Evolutionary conservation across 441 rosid species (phyloP), one percentile per base, ranked within the genome.

Genomic region (Aleurites moluccanus): DNA sequence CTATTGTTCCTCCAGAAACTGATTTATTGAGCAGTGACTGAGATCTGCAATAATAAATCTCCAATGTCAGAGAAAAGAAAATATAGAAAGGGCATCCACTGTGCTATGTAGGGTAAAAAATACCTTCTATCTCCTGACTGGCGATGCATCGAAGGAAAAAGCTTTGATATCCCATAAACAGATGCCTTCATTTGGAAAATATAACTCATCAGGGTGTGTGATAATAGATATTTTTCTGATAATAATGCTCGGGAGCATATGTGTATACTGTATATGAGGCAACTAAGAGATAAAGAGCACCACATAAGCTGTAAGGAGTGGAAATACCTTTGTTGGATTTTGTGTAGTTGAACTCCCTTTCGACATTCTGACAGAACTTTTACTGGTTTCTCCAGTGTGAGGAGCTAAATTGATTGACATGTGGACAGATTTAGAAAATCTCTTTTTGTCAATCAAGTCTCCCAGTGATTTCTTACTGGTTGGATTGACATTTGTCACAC

Each of bases 71-170:
- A 2, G 4, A 42, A 61, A 50, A 63, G 55, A 66, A 69, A 50
- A 70, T 25, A 15, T 69, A 56, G 63, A 52, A n/a, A 35, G 33
- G 50, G 38, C 74, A 72, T 59, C 27, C 50, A 33, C 50, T 59
- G 25, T 11, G 25, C n/a, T 38, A 68, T 15, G 40, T 42, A 50
- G 3, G 47, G 23, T 66, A 8, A 45, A 64, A 42, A 57, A 7
- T 79, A 90, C 91, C 98, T 90, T 79, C 72, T 85, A 64, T 85
- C 83, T 78, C 80, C 88, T 71, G 88, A 69, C 45, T 67, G 88
- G 47, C 30, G 82, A 72, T 50, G 73, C 67, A 53, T 73, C 73
- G 81, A 74, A 81, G 88, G 83, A 74, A 60, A 78, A 75, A 69
- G 76, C 72, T 80, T 78, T 28, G 89, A 73, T 64, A 72, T 79